Evolutionary conservation across 140 eudicot genomes (phyloP), one percentile per base, ranked within the genome.

Genomic region (Stevia rebaudiana): DNA sequence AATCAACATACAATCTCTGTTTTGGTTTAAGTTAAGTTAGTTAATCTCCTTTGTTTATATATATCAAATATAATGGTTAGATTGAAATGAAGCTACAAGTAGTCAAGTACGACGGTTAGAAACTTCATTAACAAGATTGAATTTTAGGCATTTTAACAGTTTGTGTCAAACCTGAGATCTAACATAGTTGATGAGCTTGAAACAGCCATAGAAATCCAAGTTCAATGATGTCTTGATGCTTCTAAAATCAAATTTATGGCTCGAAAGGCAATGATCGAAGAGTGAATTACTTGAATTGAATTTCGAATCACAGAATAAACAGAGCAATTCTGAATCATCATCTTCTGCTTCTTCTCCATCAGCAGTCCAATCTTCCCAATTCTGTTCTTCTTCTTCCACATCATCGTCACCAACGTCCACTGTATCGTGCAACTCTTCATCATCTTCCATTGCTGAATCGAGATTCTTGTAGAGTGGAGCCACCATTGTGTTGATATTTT

Each of bases 151-250:
- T 65, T 48, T 23, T 1, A 65, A 65, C 22, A 49, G 47, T 31
- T 65, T 17, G 30, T 0, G 19, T 39, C 33, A 47, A 60, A 91
- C 98, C 95, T 82, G 82, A 21, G 82, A 75, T 75, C 98, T 81
- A 50, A 91, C 68, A 72, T 83, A 91, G 58, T 91, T 91, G 72
- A 88, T 65, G 76, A 91, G 95, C 95, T 85, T 88, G 19, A 91
- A 71, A 72, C 82, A 76, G 0, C 70, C 86, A 50, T 91, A 91
- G 65, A 88, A 87, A 69, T 91, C 87, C 95, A 91, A 74, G 0
- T 10, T 61, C 36, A 80, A 23, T 3, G 69, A 22, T 13, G 52
- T 79, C 87, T 66, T 85, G 23, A 91, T 47, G 23, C 66, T 69
- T 16, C 50, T 16, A 61, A 91, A 85, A 76, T 91, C 81, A 33